Evolutionary conservation across 257 asterid genomes (phyloP).

Genomic region (Apocynum venetum): DNA sequence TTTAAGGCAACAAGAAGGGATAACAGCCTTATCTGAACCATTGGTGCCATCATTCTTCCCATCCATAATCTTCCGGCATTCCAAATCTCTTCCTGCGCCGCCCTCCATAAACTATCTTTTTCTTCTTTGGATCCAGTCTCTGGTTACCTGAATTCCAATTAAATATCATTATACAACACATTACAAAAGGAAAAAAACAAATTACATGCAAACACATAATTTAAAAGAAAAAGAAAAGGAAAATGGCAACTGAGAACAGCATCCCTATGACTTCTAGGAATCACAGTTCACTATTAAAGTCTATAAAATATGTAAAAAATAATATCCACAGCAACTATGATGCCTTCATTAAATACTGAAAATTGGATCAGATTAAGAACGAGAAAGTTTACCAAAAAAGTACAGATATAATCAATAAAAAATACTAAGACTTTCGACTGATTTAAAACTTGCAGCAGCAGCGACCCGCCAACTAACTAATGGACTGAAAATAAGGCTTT

Average conservation of each 20-base stretch:
- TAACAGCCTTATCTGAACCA: conserved; percentile 37
- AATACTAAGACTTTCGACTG: not conserved
- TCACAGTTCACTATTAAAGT: not conserved
- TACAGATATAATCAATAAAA: not conserved
- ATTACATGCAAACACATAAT: not conserved
- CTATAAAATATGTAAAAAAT: not conserved
- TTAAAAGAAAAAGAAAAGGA: not conserved
- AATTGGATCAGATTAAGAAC: not conserved
- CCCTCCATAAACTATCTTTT: conserved; percentile 68
- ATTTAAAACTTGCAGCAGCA: not conserved
- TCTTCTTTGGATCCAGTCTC: conserved; percentile 94
- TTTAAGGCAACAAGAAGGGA: conserved; percentile 93
- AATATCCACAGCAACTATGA: not conserved
- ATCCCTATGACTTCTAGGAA: not conserved
- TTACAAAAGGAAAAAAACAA: not conserved
- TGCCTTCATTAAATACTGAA: not conserved
- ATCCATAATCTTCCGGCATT: conserved; percentile 74
- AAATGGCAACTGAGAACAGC: not conserved
- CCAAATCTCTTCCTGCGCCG: conserved; percentile 73
- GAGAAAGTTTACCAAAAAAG: not conserved
- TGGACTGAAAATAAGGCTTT: conserved; percentile 5
- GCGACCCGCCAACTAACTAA: not conserved
- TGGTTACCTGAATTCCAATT: conserved; percentile 25
- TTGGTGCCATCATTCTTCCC: conserved; percentile 71
- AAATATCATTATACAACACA: conserved; percentile 7